Evolutionary conservation across 352 stramenopile species (phyloP).

Genomic region (Salisapilia sapeloensis): DNA sequence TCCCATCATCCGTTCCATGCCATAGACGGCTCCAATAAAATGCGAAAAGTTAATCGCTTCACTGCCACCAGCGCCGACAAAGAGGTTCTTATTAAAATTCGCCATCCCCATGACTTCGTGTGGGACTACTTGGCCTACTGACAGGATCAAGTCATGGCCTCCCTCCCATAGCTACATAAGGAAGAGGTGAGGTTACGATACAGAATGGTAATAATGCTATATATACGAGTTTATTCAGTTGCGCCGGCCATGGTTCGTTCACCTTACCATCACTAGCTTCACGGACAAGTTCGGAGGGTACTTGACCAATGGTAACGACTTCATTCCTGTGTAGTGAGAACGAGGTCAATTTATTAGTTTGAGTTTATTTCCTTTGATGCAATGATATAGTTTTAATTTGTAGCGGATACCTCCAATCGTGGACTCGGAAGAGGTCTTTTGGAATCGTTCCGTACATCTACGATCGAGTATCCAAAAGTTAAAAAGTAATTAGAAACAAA

Average conservation of each 20-base stretch:
- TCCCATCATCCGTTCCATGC: slow-evolving; percentile 98
- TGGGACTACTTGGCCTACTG: slow-evolving; percentile 93
- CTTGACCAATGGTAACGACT: slow-evolving; percentile 91
- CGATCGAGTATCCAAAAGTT: slow-evolving; percentile 1
- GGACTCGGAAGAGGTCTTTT: slow-evolving; percentile 80
- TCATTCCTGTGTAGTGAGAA: slow-evolving; percentile 62
- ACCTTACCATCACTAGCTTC: slow-evolving; percentile 91
- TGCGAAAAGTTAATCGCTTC: slow-evolving; percentile 96
- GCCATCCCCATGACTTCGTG: slow-evolving; percentile 98
- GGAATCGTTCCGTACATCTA: slow-evolving; percentile 90
- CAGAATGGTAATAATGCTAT: neutral
- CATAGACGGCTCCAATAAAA: slow-evolving; percentile 95
- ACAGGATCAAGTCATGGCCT: slow-evolving; percentile 86
- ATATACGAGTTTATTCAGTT: slow-evolving; percentile 90
- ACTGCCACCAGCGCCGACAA: slow-evolving; percentile 87
- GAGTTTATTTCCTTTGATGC: neutral
- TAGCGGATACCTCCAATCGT: slow-evolving; percentile 85
- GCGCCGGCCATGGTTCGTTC: slow-evolving; percentile 89
- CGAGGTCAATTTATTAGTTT: neutral
- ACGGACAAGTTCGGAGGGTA: slow-evolving; percentile 83
- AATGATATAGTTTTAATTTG: neutral
- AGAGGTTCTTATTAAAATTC: slow-evolving; percentile 99
- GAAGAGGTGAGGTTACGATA: neutral
- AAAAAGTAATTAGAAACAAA: neutral
- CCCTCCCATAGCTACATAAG: slow-evolving; percentile 77